A percentile compares a stretch with the other conserved stretches of the same genome.
Evolutionary conservation across 1,284 basidiomycete genomes (phyloP).

Genomic region (Spongiforma sp.): DNA sequence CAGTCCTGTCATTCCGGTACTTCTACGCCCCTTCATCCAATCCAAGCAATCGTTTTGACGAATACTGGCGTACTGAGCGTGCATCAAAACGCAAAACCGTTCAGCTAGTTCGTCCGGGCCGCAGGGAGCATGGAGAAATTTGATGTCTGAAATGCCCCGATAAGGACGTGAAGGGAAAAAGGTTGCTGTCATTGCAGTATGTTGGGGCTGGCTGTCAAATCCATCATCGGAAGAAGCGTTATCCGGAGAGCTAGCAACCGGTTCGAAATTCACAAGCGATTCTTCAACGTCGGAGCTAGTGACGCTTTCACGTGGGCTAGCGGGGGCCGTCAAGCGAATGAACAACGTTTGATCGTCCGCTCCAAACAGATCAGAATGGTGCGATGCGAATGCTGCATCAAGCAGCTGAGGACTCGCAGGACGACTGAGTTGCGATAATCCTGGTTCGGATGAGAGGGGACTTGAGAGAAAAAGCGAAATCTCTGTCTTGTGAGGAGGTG

Average conservation of each 20-base stretch:
- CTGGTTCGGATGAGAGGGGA: not conserved
- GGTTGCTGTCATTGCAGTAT: slow-evolving; percentile 13
- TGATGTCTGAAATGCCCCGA: slow-evolving; percentile 2
- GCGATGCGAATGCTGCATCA: slow-evolving; percentile 13
- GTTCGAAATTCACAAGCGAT: slow-evolving; percentile 25
- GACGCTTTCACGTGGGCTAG: slow-evolving; percentile 43
- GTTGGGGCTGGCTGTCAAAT: slow-evolving; percentile 22
- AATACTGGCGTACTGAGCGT: slow-evolving; percentile 60
- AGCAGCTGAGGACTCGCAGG: slow-evolving; percentile 16
- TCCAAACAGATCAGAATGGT: slow-evolving; percentile 40
- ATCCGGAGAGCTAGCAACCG: slow-evolving; percentile 5
- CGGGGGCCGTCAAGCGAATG: slow-evolving; percentile 44
- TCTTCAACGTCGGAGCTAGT: slow-evolving; percentile 38
- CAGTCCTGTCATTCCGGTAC: slow-evolving; percentile 49
- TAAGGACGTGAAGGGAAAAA: slow-evolving; percentile 5
- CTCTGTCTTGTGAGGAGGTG: not conserved
- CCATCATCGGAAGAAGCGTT: not conserved
- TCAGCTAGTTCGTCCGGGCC: slow-evolving; percentile 64
- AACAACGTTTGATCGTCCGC: slow-evolving; percentile 48
- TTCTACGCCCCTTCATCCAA: slow-evolving; percentile 51
- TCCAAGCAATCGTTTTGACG: slow-evolving; percentile 64
- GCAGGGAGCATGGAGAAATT: slow-evolving; percentile 51
- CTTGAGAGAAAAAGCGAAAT: not conserved
- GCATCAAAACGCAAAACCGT: slow-evolving; percentile 66
- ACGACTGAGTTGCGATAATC: not conserved